Base-by-base conservation (phyloP, 441 rosid genomes). In the Jatropha multifida region DNA sequence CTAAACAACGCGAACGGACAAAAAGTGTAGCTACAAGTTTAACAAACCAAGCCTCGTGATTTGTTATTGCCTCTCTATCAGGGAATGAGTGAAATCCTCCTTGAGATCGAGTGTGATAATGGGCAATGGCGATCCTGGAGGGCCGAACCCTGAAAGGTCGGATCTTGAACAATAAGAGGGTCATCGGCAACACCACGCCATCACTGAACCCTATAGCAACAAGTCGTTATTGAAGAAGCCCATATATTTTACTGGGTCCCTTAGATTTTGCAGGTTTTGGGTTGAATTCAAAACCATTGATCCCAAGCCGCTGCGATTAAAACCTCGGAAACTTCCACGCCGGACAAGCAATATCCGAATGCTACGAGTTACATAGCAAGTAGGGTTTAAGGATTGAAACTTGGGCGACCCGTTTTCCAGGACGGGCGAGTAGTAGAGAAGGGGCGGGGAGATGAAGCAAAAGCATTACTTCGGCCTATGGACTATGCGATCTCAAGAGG, bases 11-110 rank as follows among this genome's bases (percentile, higher is more conserved):
- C 18, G 84, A 78, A 62, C 72, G 75, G 37, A 86, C 73, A 66
- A 92, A 88, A 27, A 91, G 74, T 65, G 93, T 84, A 32, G 90
- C 85, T 37, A 85, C 87, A 74, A 91, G 85, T 85, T 94, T 92
- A 75, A 87, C 91, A 66, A 91, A 85, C 98, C 97, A 94, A 63
- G 90, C 83, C 58, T 92, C 90, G n/a, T 76, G 79, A 71, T 55
- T 72, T 15, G 76, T 74, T 42, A 72, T 75, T 59, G 69, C 86
- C 81, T 83, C 91, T 42, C 75, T 77, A 48, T 81, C 81, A 73
- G 71, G 62, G 65, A 81, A 65, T 27, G 82, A 76, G 72, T 81
- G 85, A 82, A 83, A 74, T 76, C 86, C 87, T 72, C 86, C 87
- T 12, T 69, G 71, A 68, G 81, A 54, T 46, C 80, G 90, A 41